Evolutionary conservation across 164 flowering plant genomes (phyloP), one percentile per base, ranked within the genome.

Genomic region (Euptelea pleiosperma): DNA sequence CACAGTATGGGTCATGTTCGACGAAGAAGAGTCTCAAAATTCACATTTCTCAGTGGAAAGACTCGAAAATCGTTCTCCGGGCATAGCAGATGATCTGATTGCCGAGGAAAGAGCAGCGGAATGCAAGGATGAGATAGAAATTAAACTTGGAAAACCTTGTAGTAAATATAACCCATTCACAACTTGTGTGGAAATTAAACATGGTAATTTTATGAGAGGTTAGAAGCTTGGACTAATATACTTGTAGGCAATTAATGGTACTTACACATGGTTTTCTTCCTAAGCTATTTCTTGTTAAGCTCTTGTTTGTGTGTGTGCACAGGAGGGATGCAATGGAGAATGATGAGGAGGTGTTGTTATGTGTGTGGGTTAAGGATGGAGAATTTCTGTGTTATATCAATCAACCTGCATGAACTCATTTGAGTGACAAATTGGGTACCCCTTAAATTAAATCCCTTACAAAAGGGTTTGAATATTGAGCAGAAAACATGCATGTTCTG

Each of bases 1-100:
- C 70, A 77, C 60, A 42, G 79, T 68, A 15, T 80, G 84, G 84
- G 81, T 80, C 52, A 63, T 67, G 36, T 80, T 80, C 61, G 79
- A 77, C 39, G 73, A 80, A 7, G 74, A 75, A 19, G 72, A 61
- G n/a, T 8, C 36, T 16, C 35, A 15, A 30, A 14, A 30, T 12
- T 31, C 62, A 2, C 24, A 11, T 15, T 12, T 29, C 16, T 21
- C 25, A 3, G 6, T 6, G 1, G 16, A 21, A 12, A 37, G 39
- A 18, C 15, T 35, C 30, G 19, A 46, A 3, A 22, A 19, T 30
- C 9, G 36, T 12, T 50, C 36, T 29, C 18, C 19, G 33, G 19
- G 22, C 21, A 16, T 26, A 25, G 15, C 14, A 10, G 39, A 40
- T 30, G 29, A 19, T 9, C 35, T 19, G 6, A 15, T 33, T 16